Percentiles rank a stretch among this genome's conserved stretches.
Evolutionary conservation across 805 yeast genomes (phyloP).

Genomic region (Starmerella khaoyaiensis): DNA sequence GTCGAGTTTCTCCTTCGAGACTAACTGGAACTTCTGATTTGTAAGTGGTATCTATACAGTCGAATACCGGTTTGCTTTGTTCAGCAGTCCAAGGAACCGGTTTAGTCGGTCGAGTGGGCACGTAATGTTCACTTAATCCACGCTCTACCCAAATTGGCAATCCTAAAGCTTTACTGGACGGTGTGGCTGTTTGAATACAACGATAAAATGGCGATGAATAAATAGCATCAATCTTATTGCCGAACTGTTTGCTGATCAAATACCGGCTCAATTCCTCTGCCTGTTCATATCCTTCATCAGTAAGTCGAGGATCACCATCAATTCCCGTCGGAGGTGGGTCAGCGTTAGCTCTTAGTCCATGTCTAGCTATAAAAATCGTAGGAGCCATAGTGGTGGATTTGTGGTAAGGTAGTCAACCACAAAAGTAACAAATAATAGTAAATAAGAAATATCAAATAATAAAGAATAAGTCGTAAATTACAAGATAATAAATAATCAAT

Average conservation of each 20-base stretch:
- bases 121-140: slow-evolving; percentile 90
- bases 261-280: slow-evolving; percentile 65
- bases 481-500: too few relatives aligned
- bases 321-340: slow-evolving; percentile 73
- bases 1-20: slow-evolving; percentile 57
- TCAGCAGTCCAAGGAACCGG: slow-evolving; percentile 33
- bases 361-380: slow-evolving; percentile 29
- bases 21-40: slow-evolving; percentile 49
- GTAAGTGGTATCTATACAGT: slow-evolving; percentile 36
- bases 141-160: slow-evolving; percentile 55
- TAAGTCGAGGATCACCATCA: slow-evolving; percentile 77
- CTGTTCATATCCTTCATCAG: slow-evolving; percentile 78
- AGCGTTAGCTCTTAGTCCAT: slow-evolving; percentile 71
- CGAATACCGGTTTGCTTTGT: slow-evolving; percentile 37
- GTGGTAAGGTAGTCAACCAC: neutral
- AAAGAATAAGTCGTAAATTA: too few relatives aligned
- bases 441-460: neutral
- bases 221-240: slow-evolving; percentile 47
- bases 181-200: slow-evolving; percentile 70
- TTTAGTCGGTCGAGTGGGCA: slow-evolving; percentile 49
- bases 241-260: slow-evolving; percentile 24
- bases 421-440: too few relatives aligned
- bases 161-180: slow-evolving; percentile 47
- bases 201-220: slow-evolving; percentile 79
- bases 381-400: slow-evolving; percentile 8